Evolutionary conservation across 2,329 filamentous ascomycete species (phyloP).

Genomic region (Colletotrichum gigasporum): DNA sequence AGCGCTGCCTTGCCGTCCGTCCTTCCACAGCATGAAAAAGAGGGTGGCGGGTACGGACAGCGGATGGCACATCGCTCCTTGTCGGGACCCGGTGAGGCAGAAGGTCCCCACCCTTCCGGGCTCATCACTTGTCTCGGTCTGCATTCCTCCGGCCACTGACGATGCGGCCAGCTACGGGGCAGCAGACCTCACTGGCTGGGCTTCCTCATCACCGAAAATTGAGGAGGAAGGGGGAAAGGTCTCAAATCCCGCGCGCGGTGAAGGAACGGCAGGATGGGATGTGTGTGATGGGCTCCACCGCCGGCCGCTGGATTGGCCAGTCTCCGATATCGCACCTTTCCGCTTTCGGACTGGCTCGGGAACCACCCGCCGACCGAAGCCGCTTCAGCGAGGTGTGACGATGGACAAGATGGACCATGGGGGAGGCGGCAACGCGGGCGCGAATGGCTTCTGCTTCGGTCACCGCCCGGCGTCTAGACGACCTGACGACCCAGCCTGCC

Average conservation of each 20-base stretch:
- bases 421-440: slow-evolving; percentile 18
- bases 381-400: slow-evolving; percentile 28
- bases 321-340: slow-evolving; percentile 23
- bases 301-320: slow-evolving; percentile 14
- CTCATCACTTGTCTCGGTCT: slow-evolving; percentile 25
- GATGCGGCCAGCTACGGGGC: slow-evolving; percentile 1
- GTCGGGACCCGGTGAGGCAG: slow-evolving; percentile 27
- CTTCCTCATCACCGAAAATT: background rate
- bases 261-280: slow-evolving; percentile 9
- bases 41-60: slow-evolving; percentile 25
- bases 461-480: slow-evolving; percentile 19
- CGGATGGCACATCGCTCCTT: slow-evolving; percentile 21
- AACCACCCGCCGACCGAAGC: slow-evolving; percentile 18
- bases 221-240: slow-evolving; percentile 1
- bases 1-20: slow-evolving; percentile 2
- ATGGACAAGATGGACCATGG: slow-evolving; percentile 1
- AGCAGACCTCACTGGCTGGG: slow-evolving; percentile 1
- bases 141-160: slow-evolving; percentile 28
- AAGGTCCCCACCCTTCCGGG: slow-evolving; percentile 15
- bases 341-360: slow-evolving; percentile 16
- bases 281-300: slow-evolving; percentile 1
- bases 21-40: slow-evolving; percentile 22
- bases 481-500: slow-evolving; percentile 4
- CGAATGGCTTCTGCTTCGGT: slow-evolving; percentile 25
- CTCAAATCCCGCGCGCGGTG: slow-evolving; percentile 14